phyloP scores from a whole-genome alignment of 352 stramenopile species.

The Nothophytophthora sp. region DNA sequence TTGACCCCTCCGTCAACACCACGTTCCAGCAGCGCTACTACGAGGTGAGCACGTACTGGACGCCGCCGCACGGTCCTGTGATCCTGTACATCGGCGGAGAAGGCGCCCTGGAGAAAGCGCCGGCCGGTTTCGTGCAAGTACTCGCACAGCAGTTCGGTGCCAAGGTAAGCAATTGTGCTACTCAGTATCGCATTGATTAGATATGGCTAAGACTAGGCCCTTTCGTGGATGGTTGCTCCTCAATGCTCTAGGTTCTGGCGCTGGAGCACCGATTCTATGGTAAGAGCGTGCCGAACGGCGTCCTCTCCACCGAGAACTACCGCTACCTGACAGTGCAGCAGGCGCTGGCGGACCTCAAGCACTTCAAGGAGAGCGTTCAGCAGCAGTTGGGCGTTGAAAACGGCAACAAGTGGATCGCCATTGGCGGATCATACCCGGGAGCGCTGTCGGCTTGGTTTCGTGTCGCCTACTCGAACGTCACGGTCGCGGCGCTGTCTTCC shows the following conservation, averaged over 20 bases:
- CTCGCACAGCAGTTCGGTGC: slow-evolving; percentile 76
- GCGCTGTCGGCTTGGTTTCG: slow-evolving; percentile 83
- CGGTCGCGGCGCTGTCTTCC: slow-evolving; percentile 67
- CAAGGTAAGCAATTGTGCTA: slow-evolving; percentile 38
- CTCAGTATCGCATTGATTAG: neutral
- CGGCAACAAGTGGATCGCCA: slow-evolving; percentile 67
- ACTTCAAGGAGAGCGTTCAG: slow-evolving; percentile 80
- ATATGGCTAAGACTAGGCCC: too few relatives aligned
- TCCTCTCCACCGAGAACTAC: slow-evolving; percentile 77
- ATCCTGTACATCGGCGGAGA: slow-evolving; percentile 89
- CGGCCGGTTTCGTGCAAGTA: slow-evolving; percentile 66
- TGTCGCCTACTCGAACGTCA: slow-evolving; percentile 78
- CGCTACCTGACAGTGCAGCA: slow-evolving; percentile 83
- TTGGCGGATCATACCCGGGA: slow-evolving; percentile 86
- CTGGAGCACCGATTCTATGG: slow-evolving; percentile 91
- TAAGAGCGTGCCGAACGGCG: slow-evolving; percentile 76
- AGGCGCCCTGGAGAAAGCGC: slow-evolving; percentile 57
- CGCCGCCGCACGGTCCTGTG: slow-evolving; percentile 49
- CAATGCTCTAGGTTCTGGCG: slow-evolving; percentile 52
- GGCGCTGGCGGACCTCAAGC: slow-evolving; percentile 82
- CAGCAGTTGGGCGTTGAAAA: slow-evolving; percentile 15
- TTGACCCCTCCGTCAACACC: slow-evolving; percentile 4
- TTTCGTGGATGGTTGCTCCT: neutral
- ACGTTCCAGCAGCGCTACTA: slow-evolving; percentile 84
- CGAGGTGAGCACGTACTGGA: slow-evolving; percentile 67